Conservation (phyloP, 169 alveolate species). For the Perkinsus chesapeaki region DNA sequence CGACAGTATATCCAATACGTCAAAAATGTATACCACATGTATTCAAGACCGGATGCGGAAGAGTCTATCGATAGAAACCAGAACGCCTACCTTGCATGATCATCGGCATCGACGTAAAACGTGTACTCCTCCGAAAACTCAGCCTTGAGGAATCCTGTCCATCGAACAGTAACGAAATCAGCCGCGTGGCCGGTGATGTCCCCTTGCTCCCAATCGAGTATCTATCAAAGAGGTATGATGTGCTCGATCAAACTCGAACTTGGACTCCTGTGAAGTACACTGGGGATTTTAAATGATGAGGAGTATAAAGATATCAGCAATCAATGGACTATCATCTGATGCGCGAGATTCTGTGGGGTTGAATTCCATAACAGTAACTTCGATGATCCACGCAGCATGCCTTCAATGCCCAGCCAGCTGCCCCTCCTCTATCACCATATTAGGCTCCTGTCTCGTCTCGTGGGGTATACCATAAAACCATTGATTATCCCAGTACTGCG, state of each 20-base stretch:
- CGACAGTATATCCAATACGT: no score
- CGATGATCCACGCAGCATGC: no score
- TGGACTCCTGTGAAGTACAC: no score
- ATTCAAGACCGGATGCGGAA: no score
- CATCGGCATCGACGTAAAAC: not conserved
- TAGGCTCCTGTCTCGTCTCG: slow-evolving; percentile 10
- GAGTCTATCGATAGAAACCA: no score
- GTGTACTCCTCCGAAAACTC: slow-evolving; percentile 5
- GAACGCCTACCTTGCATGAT: not conserved
- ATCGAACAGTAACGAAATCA: not conserved
- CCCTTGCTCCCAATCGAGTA: not conserved
- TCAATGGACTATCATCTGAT: no score
- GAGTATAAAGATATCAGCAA: no score
- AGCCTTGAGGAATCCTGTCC: not conserved
- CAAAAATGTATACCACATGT: not conserved
- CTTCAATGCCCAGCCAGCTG: no score
- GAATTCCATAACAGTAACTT: not conserved
- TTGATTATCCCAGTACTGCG: slow-evolving; percentile 18
- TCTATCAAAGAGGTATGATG: no score
- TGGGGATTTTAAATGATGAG: no score
- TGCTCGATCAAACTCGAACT: no score
- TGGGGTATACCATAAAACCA: slow-evolving; percentile 12
- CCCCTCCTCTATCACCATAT: no score
- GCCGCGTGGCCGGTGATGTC: not conserved
- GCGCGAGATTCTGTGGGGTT: not conserved